A percentile compares a stretch with the other conserved stretches of the same genome.
These are phyloP conservation scores for Leishmania tropica DNA, from an alignment of 208 protist genomes.

Conservation along the genomic window DNA sequence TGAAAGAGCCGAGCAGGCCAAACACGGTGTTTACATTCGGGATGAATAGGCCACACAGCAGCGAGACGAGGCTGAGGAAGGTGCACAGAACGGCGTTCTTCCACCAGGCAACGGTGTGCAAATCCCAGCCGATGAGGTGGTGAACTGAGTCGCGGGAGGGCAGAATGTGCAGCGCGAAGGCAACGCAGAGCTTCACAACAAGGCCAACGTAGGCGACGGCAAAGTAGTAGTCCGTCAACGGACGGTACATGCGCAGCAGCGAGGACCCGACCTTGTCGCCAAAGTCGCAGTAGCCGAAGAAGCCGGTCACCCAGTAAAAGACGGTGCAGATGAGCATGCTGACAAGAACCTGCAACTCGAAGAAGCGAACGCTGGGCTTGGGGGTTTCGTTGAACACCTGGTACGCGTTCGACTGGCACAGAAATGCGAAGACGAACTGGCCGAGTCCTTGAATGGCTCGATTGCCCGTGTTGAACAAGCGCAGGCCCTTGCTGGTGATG, in stretches of 20 bases:
- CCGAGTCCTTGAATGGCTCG: conserved; percentile 45
- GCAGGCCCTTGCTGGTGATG: conserved; percentile 32
- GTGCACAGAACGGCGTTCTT: conserved; percentile 56
- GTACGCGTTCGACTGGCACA: conserved; percentile 74
- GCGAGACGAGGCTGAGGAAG: conserved; percentile 40
- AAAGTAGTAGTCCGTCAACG: conserved; percentile 54
- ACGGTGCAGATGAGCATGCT: conserved; percentile 71
- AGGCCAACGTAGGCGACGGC: conserved; percentile 74
- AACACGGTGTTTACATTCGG: conserved; percentile 80
- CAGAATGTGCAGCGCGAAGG: conserved; percentile 71
- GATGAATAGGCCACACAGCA: conserved; percentile 70
- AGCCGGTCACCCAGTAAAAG: conserved; percentile 73
- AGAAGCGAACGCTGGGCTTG: conserved; percentile 38
- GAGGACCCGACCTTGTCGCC: conserved; percentile 41
- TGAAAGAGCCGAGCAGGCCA: conserved; percentile 65
- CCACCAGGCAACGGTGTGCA: conserved; percentile 55
- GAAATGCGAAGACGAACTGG: conserved; percentile 68
- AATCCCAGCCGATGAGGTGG: conserved; percentile 58
- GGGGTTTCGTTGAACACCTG: conserved; percentile 61
- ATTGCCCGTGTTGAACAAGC: conserved; percentile 37
- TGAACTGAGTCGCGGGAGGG: conserved; percentile 66
- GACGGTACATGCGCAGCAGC: conserved; percentile 65
- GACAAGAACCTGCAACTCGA: conserved; percentile 46
- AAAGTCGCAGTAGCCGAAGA: conserved; percentile 81
- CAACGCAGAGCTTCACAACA: conserved; percentile 70